Conservation (phyloP, 1,284 basidiomycete species). For the Mycocalia duriaeana region DNA sequence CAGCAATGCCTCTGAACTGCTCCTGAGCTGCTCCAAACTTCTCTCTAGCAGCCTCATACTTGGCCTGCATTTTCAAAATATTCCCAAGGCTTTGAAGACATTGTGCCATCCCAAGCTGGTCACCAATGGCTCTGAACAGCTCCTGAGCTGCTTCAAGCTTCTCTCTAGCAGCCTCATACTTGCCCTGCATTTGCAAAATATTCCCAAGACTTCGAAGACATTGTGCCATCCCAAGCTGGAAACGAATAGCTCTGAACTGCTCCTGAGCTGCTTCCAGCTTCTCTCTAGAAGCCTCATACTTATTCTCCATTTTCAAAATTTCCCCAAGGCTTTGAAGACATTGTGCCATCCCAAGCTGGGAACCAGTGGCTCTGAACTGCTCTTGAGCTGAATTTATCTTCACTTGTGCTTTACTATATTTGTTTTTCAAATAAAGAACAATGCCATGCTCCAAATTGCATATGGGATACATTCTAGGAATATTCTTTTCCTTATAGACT, state of each 20-base stretch:
- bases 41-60: too few species aligned
- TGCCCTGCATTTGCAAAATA: too few species aligned
- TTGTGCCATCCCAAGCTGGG: not conserved
- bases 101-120: too few species aligned
- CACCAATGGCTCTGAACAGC: too few species aligned
- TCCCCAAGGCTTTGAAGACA: not conserved
- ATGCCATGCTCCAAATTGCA: not conserved
- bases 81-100: too few species aligned
- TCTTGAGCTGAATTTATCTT: not conserved
- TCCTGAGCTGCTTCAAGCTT: too few species aligned
- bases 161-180: too few species aligned
- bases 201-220: too few species aligned
- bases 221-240: not conserved
- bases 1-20: too few species aligned
- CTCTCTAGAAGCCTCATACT: not conserved
- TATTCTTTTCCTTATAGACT: not conserved
- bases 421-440: not conserved
- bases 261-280: not conserved
- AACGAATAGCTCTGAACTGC: not conserved
- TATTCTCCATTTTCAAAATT: not conserved
- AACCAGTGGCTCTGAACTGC: not conserved
- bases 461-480: not conserved
- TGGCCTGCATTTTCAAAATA: too few species aligned
- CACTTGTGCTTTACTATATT: not conserved
- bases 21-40: too few species aligned